Conservation (phyloP, 805 yeast species). For the Starmerella ratchasimensis region DNA sequence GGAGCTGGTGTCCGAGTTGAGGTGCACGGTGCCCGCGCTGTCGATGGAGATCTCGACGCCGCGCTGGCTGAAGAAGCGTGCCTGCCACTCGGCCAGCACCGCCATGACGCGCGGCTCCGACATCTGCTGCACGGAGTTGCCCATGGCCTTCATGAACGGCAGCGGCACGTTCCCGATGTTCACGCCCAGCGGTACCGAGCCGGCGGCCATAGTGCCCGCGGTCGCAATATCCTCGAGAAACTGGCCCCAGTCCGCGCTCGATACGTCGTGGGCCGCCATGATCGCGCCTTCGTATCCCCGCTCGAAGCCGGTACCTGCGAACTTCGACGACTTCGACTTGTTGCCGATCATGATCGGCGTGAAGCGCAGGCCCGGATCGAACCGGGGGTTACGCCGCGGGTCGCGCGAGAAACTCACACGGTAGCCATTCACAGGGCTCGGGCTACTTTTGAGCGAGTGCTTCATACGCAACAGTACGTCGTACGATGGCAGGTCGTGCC, state of each 20-base stretch:
- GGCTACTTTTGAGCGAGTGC: background rate
- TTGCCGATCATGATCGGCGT: background rate
- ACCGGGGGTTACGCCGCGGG: background rate
- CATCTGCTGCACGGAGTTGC: background rate
- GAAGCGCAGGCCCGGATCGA: background rate
- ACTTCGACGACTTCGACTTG: background rate
- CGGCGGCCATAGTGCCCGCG: background rate
- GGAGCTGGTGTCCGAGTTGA: background rate
- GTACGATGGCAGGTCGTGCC: background rate
- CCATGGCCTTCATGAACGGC: background rate
- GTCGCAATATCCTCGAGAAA: constrained; percentile 1
- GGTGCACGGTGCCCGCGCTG: no score
- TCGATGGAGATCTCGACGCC: background rate
- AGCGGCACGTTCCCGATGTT: background rate
- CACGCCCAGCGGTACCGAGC: background rate
- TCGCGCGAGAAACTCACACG: constrained; percentile 1
- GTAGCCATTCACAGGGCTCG: no score
- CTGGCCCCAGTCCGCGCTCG: constrained; percentile 3
- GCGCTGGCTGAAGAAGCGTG: background rate
- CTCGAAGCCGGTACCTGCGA: background rate
- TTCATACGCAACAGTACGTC: background rate
- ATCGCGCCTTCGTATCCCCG: background rate
- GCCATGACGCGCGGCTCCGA: background rate
- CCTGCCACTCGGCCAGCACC: background rate
- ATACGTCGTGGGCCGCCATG: constrained; percentile 1